Evolutionary conservation across 2,329 filamentous ascomycete species (phyloP), one percentile per base, ranked within the genome.

Genomic region (Pseudogymnoascus sp.): DNA sequence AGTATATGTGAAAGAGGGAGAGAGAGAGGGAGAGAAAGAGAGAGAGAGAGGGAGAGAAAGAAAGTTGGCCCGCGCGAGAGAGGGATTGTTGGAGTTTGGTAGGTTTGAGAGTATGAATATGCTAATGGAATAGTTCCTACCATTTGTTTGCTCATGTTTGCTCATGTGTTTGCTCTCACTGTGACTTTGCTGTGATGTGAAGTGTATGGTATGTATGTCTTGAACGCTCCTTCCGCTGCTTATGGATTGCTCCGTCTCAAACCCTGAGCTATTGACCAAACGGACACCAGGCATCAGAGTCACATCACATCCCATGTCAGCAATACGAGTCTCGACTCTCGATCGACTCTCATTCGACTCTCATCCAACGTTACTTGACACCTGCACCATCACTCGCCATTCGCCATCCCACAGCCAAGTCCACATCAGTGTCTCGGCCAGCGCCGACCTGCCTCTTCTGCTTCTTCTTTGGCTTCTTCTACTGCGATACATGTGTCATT

Each of bases 1-100:
- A 9, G n/a, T 39, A 39, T 39, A 16, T 12, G 12, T 23, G 19
- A 7, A 12, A 23, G 39, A 23, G 39, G 23, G 4, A 42, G 39
- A 42, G 19, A 19, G 19, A n/a, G n/a, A 23, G 39, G 14, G 39
- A 42, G 4, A 42, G 39, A 23, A 11, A 7, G 5, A 23, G 39
- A 23, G 39, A 42, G 4, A 42, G 39, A 42, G 19, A 7, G 5
- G 14, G 39, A 23, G 39, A 42, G 4, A 42, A 19, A 42, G 14
- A 16, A 16, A 35, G 11, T 35, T 35, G 33, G 33, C 11, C 9
- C 4, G 33, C 33, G 33, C 8, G 33, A 35, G 14, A 16, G 36
- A 38, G 36, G 64, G 39, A 42, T 2, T 5, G 14, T n/a, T 49
- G 42, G 23, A 28, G 9, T 71, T 69, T 2, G 72, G 74, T 2